phyloP scores from a whole-genome alignment of 352 stramenopile species.

The Pythium volutum region DNA sequence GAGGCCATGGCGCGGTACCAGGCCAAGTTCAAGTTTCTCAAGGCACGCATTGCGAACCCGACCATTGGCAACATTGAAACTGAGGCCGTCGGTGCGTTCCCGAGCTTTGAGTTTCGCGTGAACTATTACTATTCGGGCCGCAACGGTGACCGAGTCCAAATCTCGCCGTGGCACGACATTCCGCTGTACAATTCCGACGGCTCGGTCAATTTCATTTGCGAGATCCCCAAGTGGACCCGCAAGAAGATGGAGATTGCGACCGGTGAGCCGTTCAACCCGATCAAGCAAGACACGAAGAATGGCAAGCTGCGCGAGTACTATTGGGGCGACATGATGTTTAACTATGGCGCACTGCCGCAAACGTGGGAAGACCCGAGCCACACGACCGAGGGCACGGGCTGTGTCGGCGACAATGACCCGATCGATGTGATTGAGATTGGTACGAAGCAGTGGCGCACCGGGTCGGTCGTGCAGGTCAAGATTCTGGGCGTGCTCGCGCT shows the following conservation, averaged over 20 bases:
- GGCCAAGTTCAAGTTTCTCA: conserved; percentile 90
- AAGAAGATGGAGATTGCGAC: conserved; percentile 99
- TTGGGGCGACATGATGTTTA: conserved; percentile 98
- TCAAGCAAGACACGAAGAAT: conserved; percentile 99
- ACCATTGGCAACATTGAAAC: conserved; percentile 81
- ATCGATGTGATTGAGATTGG: conserved; percentile 99
- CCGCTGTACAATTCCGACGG: conserved; percentile 91
- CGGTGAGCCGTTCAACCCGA: conserved; percentile 93
- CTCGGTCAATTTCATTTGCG: conserved; percentile 90
- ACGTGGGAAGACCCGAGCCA: conserved; percentile 98
- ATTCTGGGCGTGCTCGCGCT: conserved; percentile 97
- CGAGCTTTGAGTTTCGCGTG: conserved; percentile 87
- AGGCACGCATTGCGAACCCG: conserved; percentile 82
- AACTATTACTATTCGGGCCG: conserved; percentile 88
- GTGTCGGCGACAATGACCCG: conserved; percentile 96
- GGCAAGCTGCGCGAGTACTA: conserved; percentile 94
- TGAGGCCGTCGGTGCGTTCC: conserved; percentile 69
- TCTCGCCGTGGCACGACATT: conserved; percentile 99
- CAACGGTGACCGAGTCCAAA: conserved; percentile 72
- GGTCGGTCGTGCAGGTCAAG: conserved; percentile 96
- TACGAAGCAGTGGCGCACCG: conserved; percentile 89
- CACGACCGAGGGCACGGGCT: conserved; percentile 77
- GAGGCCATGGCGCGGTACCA: conserved; percentile 83
- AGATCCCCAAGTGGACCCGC: conserved; percentile 98
- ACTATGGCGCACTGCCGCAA: conserved; percentile 98